Conservation (phyloP, 2,329 filamentous ascomycete genomes). For the Ceratocystis huliohia region DNA sequence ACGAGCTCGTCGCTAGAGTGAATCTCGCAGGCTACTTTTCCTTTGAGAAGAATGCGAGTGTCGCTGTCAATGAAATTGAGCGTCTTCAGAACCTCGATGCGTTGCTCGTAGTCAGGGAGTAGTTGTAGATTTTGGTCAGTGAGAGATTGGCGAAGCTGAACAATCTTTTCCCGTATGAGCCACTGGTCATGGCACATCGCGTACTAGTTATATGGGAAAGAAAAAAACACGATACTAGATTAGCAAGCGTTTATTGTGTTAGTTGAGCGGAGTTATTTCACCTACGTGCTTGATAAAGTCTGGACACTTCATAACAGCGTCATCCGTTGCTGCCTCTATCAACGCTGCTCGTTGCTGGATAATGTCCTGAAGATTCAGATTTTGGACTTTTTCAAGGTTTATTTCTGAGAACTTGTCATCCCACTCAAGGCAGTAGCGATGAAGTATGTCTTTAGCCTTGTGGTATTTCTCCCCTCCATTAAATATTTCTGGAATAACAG, state of each 20-base stretch:
- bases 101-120: slow-evolving; percentile 91
- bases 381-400: slow-evolving; percentile 70
- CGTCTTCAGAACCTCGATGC: slow-evolving; percentile 81
- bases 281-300: slow-evolving; percentile 78
- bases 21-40: slow-evolving; percentile 96
- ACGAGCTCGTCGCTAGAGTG: slow-evolving; percentile 95
- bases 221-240: background rate
- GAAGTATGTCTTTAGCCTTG: slow-evolving; percentile 54
- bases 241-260: slow-evolving; percentile 1
- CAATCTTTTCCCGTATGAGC: slow-evolving; percentile 89
- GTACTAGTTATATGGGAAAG: slow-evolving; percentile 43
- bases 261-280: slow-evolving; percentile 22
- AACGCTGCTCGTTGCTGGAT: slow-evolving; percentile 57
- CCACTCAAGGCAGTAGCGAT: slow-evolving; percentile 55
- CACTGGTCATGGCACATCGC: slow-evolving; percentile 95
- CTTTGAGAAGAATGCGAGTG: slow-evolving; percentile 83
- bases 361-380: slow-evolving; percentile 67
- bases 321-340: slow-evolving; percentile 48
- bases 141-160: slow-evolving; percentile 72
- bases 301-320: slow-evolving; percentile 56
- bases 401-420: slow-evolving; percentile 58
- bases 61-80: slow-evolving; percentile 82
- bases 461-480: slow-evolving; percentile 37
- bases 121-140: slow-evolving; percentile 95
- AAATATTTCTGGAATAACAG: slow-evolving; percentile 48